Base-by-base conservation (phyloP, 805 yeast genomes). In the Cyberlindnera samutprakarnensis region DNA sequence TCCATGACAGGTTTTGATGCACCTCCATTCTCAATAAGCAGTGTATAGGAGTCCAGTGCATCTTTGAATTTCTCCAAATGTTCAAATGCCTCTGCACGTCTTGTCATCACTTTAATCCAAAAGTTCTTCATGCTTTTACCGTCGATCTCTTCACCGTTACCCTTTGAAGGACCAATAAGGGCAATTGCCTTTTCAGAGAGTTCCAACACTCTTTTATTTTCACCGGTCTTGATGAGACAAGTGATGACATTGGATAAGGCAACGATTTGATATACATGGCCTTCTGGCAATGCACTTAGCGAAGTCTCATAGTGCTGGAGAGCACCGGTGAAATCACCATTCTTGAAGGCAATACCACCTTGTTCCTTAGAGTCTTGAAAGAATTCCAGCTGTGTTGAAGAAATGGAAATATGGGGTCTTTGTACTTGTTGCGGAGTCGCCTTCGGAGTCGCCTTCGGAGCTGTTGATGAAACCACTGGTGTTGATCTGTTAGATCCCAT, bases 61-160 rank as follows among this genome's bases (percentile, higher is more conserved):
- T 69, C 77, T 34, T 65, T 51, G 55, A 68, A 84, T 43, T 69
- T 70, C 47, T 92, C 99, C 32, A 76, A 48, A 54, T 75, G 75
- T 56, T 92, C 99, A 25, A 77, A 64, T 2, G 90, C 78, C 49
- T 92, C 96, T 0, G 96, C 96, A 41, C 74, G 72, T 38, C 80
- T 74, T 3, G 71, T 58, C 30, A 75, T 54, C 13, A 90, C 63
- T 54, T 86, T 88, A 16, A 70, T 56, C 80, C 87, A 85, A 55
- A 92, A 75, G 13, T 74, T 76, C 49, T 71, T 75, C 38, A 81
- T 66, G 1, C 66, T 47, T 46, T 78, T 77, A 6, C 70, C 76
- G 36, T 72, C 78, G 27, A 57, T 56, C 19, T 59, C 59, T 28
- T 64, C 69, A 22, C 53, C 61, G 4, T 63, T 56, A 1, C 62